A percentile compares a stretch with the other conserved stretches of the same genome.
phyloP scores from a whole-genome alignment of 2,329 filamentous ascomycete species.

The Triangularia verruculosa region DNA sequence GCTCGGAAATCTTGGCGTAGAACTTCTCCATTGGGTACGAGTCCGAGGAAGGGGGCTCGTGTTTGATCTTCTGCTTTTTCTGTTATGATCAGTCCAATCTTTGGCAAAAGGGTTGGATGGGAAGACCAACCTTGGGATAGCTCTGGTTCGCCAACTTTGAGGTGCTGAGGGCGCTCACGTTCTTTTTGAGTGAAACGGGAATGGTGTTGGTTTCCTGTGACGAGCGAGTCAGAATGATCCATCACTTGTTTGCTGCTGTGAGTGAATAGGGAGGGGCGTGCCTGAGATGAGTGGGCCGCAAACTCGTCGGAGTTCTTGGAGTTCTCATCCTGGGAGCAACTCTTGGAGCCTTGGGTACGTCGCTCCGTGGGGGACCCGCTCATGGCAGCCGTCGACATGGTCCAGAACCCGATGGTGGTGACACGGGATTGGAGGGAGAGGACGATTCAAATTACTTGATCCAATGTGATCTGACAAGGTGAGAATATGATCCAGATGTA shows the following conservation, averaged over 20 bases:
- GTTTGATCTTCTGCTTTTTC: conserved; percentile 50
- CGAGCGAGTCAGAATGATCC: conserved; percentile 1
- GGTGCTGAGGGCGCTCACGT: conserved; percentile 47
- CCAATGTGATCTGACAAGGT: conserved; percentile 14
- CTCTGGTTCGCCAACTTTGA: conserved; percentile 56
- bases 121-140: conserved; percentile 47
- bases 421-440: not conserved
- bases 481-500: conserved; percentile 27
- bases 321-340: conserved; percentile 37
- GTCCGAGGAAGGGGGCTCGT: conserved; percentile 41
- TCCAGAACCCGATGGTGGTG: conserved; percentile 18
- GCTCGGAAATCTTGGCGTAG: conserved; percentile 70
- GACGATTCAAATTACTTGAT: conserved; percentile 6
- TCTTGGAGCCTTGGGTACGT: conserved; percentile 35
- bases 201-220: conserved; percentile 17
- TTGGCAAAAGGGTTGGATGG: not conserved
- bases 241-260: not conserved
- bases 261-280: conserved; percentile 29
- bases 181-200: conserved; percentile 39
- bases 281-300: conserved; percentile 30
- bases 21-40: conserved; percentile 66
- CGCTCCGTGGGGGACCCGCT: conserved; percentile 43
- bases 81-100: conserved; percentile 33
- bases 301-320: conserved; percentile 38
- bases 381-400: conserved; percentile 38